Percentiles rank a stretch among this genome's conserved stretches.
These are phyloP conservation scores for Zanthoxylum bungeanum DNA, from an alignment of 345 rosid genomes.

Conservation along the genomic window DNA sequence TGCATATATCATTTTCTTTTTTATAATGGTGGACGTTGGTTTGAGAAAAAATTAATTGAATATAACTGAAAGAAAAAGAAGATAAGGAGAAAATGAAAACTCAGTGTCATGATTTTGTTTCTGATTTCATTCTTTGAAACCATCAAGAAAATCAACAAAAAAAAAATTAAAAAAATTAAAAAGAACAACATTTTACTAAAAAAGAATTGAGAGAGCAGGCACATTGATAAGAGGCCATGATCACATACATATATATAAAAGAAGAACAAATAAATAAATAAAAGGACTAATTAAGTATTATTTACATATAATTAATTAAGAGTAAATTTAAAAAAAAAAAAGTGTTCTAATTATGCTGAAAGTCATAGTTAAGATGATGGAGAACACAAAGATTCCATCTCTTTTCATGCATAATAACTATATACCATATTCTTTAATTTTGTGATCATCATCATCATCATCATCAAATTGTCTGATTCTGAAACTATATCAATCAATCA, in stretches of 20 bases:
- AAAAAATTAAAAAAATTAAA: neutral
- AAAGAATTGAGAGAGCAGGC: neutral
- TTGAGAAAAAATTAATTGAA: neutral
- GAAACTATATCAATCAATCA: neutral
- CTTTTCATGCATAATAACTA: conserved; percentile 26
- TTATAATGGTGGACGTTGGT: neutral
- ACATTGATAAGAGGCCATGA: conserved; percentile 6
- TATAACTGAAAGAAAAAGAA: neutral
- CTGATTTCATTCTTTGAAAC: neutral
- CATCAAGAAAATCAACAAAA: neutral
- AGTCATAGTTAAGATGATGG: conserved; percentile 28
- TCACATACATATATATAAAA: neutral
- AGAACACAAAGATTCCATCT: conserved; percentile 32
- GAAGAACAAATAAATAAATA: neutral
- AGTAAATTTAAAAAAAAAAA: neutral
- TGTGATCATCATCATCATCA: conserved; percentile 9
- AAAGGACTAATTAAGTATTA: conserved; percentile 24
- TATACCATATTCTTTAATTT: conserved; percentile 7
- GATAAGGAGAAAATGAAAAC: conserved; percentile 3
- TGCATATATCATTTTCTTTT: too few species aligned
- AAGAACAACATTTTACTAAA: neutral
- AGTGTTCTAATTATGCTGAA: conserved; percentile 20
- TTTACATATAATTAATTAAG: conserved; percentile 36
- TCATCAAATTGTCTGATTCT: neutral
- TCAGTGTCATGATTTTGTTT: neutral